Conservation (phyloP, 116 monocot species). For the Cymodocea nodosa region DNA sequence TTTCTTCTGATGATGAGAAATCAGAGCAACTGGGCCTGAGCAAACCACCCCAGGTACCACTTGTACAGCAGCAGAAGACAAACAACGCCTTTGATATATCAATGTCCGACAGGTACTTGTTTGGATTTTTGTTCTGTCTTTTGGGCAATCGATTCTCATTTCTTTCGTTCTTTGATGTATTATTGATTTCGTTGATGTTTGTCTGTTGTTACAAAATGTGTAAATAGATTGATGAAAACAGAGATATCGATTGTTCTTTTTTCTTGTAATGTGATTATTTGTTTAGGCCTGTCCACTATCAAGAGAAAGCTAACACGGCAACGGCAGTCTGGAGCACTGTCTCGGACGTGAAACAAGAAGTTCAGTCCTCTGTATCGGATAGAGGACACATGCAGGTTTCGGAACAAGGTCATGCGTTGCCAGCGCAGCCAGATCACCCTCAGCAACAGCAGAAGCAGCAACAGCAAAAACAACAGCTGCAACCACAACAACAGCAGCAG, state of each 20-base stretch:
- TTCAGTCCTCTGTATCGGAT: constrained; percentile 1
- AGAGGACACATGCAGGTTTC: constrained; percentile 17
- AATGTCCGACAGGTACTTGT: constrained; percentile 7
- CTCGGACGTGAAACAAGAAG: constrained; percentile 28
- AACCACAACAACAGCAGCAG: constrained; percentile 18
- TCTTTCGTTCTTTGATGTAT: not conserved
- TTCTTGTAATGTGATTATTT: not conserved
- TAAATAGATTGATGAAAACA: not conserved
- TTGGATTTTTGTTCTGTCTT: not conserved
- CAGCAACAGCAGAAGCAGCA: constrained; percentile 15
- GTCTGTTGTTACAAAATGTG: not conserved
- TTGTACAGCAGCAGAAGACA: constrained; percentile 16
- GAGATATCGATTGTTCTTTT: not conserved
- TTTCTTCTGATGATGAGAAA: constrained; percentile 53
- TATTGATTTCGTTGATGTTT: not conserved
- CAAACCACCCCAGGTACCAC: constrained; percentile 6
- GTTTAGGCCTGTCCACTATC: constrained; percentile 23
- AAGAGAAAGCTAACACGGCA: constrained; percentile 18
- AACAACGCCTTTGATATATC: not conserved
- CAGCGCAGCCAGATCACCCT: constrained; percentile 20
- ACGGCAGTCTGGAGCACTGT: constrained; percentile 3
- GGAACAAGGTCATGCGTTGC: constrained; percentile 28
- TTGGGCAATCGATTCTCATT: not conserved
- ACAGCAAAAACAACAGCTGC: constrained; percentile 11
- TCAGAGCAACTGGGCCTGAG: constrained; percentile 26